A percentile compares a stretch with the other conserved stretches of the same genome.
Conservation (phyloP, 257 asterid genomes). For the Marsdenia floribunda region DNA sequence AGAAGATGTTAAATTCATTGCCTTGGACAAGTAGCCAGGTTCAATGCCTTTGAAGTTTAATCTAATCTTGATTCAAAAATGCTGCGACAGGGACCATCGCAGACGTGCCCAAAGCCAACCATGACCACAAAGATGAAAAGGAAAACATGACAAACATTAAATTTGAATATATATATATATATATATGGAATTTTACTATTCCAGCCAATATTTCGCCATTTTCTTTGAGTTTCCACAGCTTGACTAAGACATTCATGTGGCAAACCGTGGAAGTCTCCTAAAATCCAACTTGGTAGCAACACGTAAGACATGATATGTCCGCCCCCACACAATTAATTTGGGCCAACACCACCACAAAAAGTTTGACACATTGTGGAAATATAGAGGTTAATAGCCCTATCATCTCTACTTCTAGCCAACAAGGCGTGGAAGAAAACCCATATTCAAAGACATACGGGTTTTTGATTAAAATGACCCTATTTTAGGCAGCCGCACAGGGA, state of each 20-base stretch:
- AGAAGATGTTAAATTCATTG: not conserved
- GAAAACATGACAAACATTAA: too few species aligned
- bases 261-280: not conserved
- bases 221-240: not conserved
- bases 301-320: slow-evolving; percentile 9
- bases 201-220: not conserved
- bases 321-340: not conserved
- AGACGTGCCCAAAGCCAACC: not conserved
- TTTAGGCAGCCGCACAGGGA: too few species aligned
- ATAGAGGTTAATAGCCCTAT: not conserved
- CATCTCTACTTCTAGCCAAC: not conserved
- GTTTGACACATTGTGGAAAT: slow-evolving; percentile 3
- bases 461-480: too few species aligned
- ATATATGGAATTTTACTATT: too few species aligned
- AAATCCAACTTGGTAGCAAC: not conserved
- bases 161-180: too few species aligned
- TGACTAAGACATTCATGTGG: slow-evolving; percentile 5
- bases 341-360: not conserved
- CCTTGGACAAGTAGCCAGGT: not conserved
- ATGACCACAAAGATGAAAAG: not conserved
- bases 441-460: not conserved
- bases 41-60: not conserved
- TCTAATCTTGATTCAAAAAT: not conserved
- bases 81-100: not conserved
- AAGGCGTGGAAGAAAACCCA: not conserved